Evolutionary conservation across 139 green algal species (phyloP).

Genomic region (Tetratostichococcus sp.): DNA sequence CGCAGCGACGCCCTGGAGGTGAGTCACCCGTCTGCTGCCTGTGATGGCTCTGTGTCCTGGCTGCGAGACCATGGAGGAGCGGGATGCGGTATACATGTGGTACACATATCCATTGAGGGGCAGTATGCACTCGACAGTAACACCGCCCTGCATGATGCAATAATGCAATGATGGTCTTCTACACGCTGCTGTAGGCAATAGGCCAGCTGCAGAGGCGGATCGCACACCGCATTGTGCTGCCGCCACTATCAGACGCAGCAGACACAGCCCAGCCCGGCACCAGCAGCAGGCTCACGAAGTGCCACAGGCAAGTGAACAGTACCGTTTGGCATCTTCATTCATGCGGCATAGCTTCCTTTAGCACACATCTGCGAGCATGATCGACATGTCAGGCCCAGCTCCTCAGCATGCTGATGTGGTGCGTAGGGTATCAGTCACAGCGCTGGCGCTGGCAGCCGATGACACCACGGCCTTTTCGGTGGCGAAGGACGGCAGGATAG

Average conservation of each 20-base stretch:
- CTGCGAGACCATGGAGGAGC: no score
- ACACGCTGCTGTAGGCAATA: conserved; percentile 27
- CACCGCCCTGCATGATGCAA: no score
- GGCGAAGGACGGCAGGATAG: conserved; percentile 78
- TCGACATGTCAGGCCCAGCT: no score
- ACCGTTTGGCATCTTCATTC: no score
- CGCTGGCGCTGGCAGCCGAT: conserved; percentile 64
- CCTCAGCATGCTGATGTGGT: not conserved
- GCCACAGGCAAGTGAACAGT: conserved; percentile 17
- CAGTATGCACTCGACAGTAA: no score
- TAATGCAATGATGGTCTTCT: no score
- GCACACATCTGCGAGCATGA: no score
- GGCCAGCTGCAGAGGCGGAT: conserved; percentile 52
- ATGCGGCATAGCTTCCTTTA: no score
- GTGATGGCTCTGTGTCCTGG: no score
- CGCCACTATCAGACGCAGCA: conserved; percentile 13
- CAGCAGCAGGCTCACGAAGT: conserved; percentile 30
- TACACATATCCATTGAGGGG: no score
- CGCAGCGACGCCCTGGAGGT: conserved; percentile 48
- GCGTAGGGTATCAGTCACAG: conserved; percentile 59
- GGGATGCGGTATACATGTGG: not conserved
- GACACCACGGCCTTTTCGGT: conserved; percentile 66
- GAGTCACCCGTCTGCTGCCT: no score
- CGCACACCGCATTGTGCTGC: conserved; percentile 42
- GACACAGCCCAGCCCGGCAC: conserved; percentile 13